Base-by-base conservation (phyloP, 192 early-diverging fungal species). In the Linnemannia elongata region DNA sequence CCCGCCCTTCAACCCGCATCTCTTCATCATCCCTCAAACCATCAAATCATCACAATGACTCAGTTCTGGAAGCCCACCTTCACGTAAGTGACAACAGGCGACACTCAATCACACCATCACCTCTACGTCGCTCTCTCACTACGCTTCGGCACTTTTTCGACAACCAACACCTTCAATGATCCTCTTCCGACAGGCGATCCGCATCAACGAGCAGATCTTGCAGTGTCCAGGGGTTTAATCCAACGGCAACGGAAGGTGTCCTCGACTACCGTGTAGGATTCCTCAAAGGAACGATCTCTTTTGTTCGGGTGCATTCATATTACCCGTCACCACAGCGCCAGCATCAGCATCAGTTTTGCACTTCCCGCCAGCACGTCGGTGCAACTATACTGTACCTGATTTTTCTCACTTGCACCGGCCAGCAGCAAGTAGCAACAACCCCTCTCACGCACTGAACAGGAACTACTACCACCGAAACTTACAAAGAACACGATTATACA, bases 11-110 rank as follows among this genome's bases (percentile, higher is more conserved):
- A 20, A 69, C 47, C 60, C 69, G 42, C 27, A 41, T 75, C 77
- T 75, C 35, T 74, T 54, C 73, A 78, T 79, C 77, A 70, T 35
- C 49, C 45, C 39, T 57, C 47, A 52, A 70, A 15, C 36, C 36
- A 27, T 27, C 47, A 52, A 75, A 68, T 27, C 30, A 72, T 42
- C 42, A 69, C 71, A 75, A 86, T 86, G 84, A 77, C 75, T 78
- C 84, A 86, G 45, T 86, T 81, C 84, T 86, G 84, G 84, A 86
- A 86, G 84, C 84, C 84, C 75, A 80, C 84, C 71, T 77, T 86
- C 84, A 86, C 79, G 84, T 86, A 86, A 77, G 75, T 76, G 69
- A 69, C 60, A 70, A 69, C 63, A n/a, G 44, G 49, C 27, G 33
- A 17, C 20, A 33, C 33, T 15, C n/a, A 49, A 44, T 27, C 45